Percentiles rank a stretch among this genome's conserved stretches.
Evolutionary conservation across 768 basidiomycete genomes (phyloP).

Genomic region (Pleurotus tuber-regium): DNA sequence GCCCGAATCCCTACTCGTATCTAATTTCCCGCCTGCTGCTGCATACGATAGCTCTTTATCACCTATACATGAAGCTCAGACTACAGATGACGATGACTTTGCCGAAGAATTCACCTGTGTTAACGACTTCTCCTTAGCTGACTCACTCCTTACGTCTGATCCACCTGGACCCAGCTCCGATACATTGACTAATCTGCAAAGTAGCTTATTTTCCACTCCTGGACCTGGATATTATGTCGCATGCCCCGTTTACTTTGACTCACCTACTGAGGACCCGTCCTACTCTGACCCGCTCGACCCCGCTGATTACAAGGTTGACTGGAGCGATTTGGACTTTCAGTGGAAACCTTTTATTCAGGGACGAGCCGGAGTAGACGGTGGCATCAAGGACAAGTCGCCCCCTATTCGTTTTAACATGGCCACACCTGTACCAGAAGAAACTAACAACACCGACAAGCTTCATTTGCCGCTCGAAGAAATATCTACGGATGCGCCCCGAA

Average conservation of each 20-base stretch:
- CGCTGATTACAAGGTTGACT: conserved; percentile 39
- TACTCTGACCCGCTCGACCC: conserved; percentile 33
- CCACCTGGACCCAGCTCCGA: conserved; percentile 5
- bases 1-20: too few relatives aligned
- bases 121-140: neutral
- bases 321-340: conserved; percentile 46
- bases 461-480: too few relatives aligned
- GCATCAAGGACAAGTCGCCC: neutral
- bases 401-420: neutral
- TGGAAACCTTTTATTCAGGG: conserved; percentile 53
- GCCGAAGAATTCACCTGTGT: neutral
- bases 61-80: neutral
- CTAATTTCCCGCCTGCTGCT: too few relatives aligned
- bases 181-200: conserved; percentile 5
- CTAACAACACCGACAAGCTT: too few relatives aligned
- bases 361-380: neutral
- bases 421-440: too few relatives aligned
- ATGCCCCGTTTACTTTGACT: conserved; percentile 46
- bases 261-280: conserved; percentile 48
- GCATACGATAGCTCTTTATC: neutral
- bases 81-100: neutral
- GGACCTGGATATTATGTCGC: conserved; percentile 38
- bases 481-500: too few relatives aligned
- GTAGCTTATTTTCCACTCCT: conserved; percentile 41
- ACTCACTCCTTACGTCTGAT: neutral